Evolutionary conservation across 768 basidiomycete genomes (phyloP).

Genomic region (Lactarius pseudohatsudake): DNA sequence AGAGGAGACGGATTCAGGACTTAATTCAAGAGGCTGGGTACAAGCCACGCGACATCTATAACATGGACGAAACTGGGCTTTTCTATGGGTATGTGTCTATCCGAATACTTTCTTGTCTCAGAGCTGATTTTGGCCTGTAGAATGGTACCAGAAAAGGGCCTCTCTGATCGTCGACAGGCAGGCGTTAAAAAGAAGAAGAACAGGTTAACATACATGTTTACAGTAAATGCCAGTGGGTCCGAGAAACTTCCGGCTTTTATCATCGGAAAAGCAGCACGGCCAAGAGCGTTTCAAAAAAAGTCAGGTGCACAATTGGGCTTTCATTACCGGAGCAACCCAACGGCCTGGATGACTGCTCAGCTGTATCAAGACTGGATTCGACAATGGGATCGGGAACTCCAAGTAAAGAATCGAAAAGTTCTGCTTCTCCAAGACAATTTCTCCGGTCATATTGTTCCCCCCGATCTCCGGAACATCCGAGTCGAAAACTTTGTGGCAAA

Average conservation of each 20-base stretch:
- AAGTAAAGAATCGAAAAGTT: not conserved
- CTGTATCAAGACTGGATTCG: not conserved
- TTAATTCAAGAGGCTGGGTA: not conserved
- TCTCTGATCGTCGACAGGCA: no score
- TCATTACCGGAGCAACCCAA: not conserved
- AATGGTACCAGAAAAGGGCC: not conserved
- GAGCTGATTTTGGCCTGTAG: no score
- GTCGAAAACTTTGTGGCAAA: not conserved
- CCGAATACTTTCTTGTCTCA: no score
- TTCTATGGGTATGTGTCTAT: not conserved
- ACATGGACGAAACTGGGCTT: constrained; percentile 10
- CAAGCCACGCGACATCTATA: not conserved
- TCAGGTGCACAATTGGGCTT: not conserved
- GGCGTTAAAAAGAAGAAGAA: not conserved
- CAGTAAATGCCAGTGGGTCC: not conserved
- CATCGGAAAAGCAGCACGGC: not conserved
- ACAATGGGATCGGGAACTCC: not conserved
- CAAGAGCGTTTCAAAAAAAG: not conserved
- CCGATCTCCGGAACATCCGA: not conserved
- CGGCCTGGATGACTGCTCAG: not conserved
- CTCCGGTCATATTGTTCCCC: not conserved
- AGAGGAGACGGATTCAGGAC: not conserved
- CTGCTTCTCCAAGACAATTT: not conserved
- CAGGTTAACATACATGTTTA: not conserved
- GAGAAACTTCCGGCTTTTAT: not conserved